Evolutionary conservation across 768 basidiomycete genomes (phyloP).

Genomic region (Naganishia antarctica): DNA sequence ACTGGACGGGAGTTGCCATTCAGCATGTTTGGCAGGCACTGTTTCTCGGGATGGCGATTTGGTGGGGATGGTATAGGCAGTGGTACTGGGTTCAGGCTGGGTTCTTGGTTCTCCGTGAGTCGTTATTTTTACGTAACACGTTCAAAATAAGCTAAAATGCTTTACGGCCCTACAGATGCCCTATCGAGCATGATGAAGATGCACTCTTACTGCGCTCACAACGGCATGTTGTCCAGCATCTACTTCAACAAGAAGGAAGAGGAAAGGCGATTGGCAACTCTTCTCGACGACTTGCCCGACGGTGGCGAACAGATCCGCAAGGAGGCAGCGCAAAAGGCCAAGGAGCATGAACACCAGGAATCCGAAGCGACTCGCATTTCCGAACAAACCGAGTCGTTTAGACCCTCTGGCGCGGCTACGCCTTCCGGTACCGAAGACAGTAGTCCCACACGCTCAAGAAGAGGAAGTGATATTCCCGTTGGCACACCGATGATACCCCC

Average conservation of each 20-base stretch:
- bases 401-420: not conserved
- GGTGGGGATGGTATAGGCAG: constrained; percentile 85
- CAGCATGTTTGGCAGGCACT: constrained; percentile 76
- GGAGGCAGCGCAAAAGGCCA: constrained; percentile 52
- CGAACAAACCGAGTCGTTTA: constrained; percentile 46
- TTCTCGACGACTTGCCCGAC: constrained; percentile 35
- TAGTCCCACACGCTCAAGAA: constrained; percentile 51
- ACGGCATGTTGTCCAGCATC: constrained; percentile 69
- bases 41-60: constrained; percentile 68
- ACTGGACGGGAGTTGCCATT: constrained; percentile 66
- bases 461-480: constrained; percentile 31
- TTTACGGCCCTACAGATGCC: constrained; percentile 58
- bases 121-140: constrained; percentile 35
- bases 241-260: constrained; percentile 42
- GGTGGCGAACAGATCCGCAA: constrained; percentile 22
- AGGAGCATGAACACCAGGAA: constrained; percentile 53
- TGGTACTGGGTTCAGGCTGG: constrained; percentile 94
- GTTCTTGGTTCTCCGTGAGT: constrained; percentile 49
- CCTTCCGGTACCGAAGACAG: constrained; percentile 50
- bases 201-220: constrained; percentile 86
- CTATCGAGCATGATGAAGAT: constrained; percentile 62
- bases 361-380: constrained; percentile 55
- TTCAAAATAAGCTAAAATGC: too few species aligned
- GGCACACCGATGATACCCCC: constrained; percentile 50
- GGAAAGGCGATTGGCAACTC: constrained; percentile 51